Conservation (phyloP, 164 flowering plant genomes). For the Umbilicus rupestris region DNA sequence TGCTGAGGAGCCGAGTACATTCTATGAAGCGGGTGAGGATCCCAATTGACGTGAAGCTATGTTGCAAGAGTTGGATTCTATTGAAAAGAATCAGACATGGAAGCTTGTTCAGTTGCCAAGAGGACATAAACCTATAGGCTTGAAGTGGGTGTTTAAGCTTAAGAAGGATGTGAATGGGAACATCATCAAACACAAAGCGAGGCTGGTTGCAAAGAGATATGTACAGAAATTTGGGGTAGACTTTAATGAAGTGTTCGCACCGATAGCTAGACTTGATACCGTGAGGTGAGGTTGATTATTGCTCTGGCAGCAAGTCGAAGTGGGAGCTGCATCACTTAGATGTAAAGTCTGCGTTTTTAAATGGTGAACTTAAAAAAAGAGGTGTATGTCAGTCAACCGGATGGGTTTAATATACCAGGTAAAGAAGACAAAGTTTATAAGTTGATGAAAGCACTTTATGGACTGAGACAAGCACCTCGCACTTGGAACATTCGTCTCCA, state of each 20-base stretch:
- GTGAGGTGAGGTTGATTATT: neutral
- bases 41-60: too few species aligned
- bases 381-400: neutral
- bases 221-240: neutral
- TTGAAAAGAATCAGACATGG: neutral
- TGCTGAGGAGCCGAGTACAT: too few species aligned
- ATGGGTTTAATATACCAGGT: neutral
- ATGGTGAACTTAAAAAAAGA: neutral
- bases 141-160: neutral
- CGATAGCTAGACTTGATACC: neutral
- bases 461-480: neutral
- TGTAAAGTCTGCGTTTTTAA: neutral
- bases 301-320: neutral
- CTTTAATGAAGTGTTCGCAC: too few species aligned
- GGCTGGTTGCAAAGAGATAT: neutral
- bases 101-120: neutral
- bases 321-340: neutral
- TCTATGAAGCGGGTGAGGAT: too few species aligned
- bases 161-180: neutral
- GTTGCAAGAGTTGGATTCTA: neutral
- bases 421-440: neutral
- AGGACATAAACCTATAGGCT: neutral
- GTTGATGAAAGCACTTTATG: neutral
- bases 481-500: neutral
- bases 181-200: neutral